Evolutionary conservation across 768 basidiomycete species (phyloP).

Genomic region (Mycena indigotica): DNA sequence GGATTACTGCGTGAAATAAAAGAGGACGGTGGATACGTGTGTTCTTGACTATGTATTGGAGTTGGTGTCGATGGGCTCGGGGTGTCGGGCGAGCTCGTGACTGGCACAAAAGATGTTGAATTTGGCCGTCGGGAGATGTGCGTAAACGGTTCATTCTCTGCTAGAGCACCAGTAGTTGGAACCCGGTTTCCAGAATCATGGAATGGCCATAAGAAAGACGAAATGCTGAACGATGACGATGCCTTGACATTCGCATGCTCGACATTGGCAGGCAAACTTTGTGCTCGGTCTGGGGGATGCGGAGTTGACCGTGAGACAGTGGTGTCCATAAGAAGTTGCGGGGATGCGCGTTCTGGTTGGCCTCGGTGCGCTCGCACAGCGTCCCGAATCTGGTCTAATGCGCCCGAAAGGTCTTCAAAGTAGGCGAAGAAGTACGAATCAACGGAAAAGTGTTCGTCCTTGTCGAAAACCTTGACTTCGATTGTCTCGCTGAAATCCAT

Average conservation of each 20-base stretch:
- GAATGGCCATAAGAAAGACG: conserved; percentile 69
- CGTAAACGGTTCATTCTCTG: conserved; percentile 65
- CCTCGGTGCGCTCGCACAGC: conserved; percentile 63
- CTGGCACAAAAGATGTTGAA: conserved; percentile 60
- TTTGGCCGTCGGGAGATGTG: conserved; percentile 62
- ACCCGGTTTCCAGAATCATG: conserved; percentile 48
- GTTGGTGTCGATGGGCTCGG: conserved; percentile 22
- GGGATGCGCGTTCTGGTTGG: conserved; percentile 34
- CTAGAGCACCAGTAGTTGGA: conserved; percentile 33
- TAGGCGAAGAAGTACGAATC: conserved; percentile 96
- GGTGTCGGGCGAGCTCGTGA: conserved; percentile 49
- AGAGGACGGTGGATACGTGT: conserved; percentile 83
- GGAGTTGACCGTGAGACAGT: conserved; percentile 47
- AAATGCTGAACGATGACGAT: conserved; percentile 59
- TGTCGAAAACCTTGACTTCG: conserved; percentile 89
- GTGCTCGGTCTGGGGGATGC: conserved; percentile 42
- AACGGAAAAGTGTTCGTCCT: conserved; percentile 72
- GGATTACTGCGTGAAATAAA: conserved; percentile 49
- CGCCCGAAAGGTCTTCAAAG: conserved; percentile 77
- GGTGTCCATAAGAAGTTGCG: conserved; percentile 58
- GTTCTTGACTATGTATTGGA: conserved; percentile 41
- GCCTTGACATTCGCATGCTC: conserved; percentile 28
- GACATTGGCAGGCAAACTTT: conserved; percentile 38
- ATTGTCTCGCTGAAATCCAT: conserved; percentile 98
- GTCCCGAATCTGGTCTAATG: conserved; percentile 80